A percentile compares a stretch with the other conserved stretches of the same genome.
These are phyloP conservation scores for Trichoderma sp. DNA, from an alignment of 2,329 filamentous ascomycete genomes.

Conservation along the genomic window DNA sequence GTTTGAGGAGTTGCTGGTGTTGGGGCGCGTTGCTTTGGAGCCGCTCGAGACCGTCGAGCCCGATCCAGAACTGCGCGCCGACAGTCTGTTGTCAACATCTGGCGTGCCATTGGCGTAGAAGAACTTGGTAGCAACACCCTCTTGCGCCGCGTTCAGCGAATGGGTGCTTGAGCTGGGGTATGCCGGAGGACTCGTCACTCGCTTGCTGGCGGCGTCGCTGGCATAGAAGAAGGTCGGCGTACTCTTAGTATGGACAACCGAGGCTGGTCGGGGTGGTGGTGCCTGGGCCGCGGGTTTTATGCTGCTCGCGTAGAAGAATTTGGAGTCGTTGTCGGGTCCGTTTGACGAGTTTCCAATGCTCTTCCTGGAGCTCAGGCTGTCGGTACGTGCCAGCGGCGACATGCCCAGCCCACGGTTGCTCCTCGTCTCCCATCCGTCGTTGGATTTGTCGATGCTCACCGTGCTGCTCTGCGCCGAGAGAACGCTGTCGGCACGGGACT, in stretches of 20 bases:
- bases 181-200: constrained; percentile 31
- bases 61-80: constrained; percentile 38
- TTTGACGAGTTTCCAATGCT: constrained; percentile 29
- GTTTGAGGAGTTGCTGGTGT: constrained; percentile 30
- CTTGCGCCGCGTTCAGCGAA: constrained; percentile 35
- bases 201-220: constrained; percentile 46
- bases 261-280: constrained; percentile 38
- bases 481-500: constrained; percentile 66
- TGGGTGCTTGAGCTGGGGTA: constrained; percentile 35
- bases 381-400: constrained; percentile 29
- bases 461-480: constrained; percentile 64
- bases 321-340: constrained; percentile 40
- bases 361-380: constrained; percentile 10
- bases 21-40: constrained; percentile 44
- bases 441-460: constrained; percentile 45
- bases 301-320: constrained; percentile 93
- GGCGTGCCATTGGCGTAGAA: constrained; percentile 69
- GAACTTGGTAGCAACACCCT: constrained; percentile 59
- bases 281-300: constrained; percentile 48
- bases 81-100: constrained; percentile 41
- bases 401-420: constrained; percentile 31
- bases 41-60: constrained; percentile 46
- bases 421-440: constrained; percentile 43
- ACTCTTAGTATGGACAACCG: constrained; percentile 45
- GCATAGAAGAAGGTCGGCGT: constrained; percentile 55